These are phyloP conservation scores for Secale cereale DNA, from an alignment of 176 grass and related monocot species.

Conservation along the genomic window DNA sequence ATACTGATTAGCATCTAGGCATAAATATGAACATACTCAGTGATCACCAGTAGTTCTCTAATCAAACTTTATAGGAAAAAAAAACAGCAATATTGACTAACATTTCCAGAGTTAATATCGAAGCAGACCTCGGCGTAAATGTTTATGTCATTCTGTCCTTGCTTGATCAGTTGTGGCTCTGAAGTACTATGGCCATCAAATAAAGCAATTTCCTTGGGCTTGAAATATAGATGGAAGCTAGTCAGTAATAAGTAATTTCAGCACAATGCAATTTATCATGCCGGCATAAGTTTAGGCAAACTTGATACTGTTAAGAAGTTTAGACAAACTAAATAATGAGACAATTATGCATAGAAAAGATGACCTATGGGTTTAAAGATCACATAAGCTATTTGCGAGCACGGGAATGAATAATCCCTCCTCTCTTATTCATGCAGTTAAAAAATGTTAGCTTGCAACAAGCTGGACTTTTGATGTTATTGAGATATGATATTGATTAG, in stretches of 20 bases:
- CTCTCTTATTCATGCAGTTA: too few relatives aligned
- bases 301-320: neutral
- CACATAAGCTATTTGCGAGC: neutral
- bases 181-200: conserved; percentile 14
- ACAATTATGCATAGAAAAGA: neutral
- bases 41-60: neutral
- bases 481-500: neutral
- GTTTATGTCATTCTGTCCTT: neutral
- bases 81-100: neutral
- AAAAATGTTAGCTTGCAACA: too few relatives aligned
- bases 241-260: conserved; percentile 13
- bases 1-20: neutral
- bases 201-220: conserved; percentile 3
- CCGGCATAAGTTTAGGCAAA: conserved; percentile 3
- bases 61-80: neutral
- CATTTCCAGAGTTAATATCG: neutral
- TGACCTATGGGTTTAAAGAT: neutral
- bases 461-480: neutral
- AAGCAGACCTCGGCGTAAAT: neutral
- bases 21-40: neutral
- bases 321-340: neutral
- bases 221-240: neutral
- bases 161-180: neutral
- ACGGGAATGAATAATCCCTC: too few relatives aligned
- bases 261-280: neutral